Conservation (phyloP, 306 rosid species). For the Canavalia ensiformis region DNA sequence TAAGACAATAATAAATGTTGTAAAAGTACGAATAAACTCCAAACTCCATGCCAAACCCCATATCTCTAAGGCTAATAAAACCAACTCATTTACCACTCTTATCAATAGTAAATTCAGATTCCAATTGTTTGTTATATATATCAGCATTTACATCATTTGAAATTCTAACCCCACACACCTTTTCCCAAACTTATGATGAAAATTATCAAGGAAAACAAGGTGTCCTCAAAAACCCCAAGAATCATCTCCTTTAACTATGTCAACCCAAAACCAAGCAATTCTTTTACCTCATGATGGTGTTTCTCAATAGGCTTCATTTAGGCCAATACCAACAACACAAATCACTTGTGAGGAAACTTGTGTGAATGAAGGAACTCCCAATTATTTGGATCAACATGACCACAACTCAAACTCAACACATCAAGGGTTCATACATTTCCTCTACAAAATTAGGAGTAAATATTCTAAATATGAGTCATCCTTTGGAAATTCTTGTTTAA, state of each 20-base stretch:
- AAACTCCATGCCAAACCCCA: constrained; percentile 95
- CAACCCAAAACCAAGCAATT: constrained; percentile 48
- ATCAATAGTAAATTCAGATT: constrained; percentile 59
- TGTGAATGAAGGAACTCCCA: constrained; percentile 40
- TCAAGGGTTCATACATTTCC: constrained; percentile 41
- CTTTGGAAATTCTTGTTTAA: constrained; percentile 26
- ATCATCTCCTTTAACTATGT: constrained; percentile 46
- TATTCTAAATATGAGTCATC: constrained; percentile 40
- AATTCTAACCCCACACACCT: constrained; percentile 72
- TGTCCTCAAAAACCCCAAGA: constrained; percentile 61
- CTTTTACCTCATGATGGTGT: constrained; percentile 46
- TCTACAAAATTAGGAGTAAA: constrained; percentile 50
- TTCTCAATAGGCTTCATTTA: constrained; percentile 37
- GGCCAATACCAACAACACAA: constrained; percentile 40
- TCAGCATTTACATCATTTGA: constrained; percentile 78
- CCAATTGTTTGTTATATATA: constrained; percentile 68
- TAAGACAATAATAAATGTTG: constrained; percentile 47
- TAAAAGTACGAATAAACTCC: too few relatives aligned
- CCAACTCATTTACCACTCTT: constrained; percentile 69
- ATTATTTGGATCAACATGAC: constrained; percentile 35
- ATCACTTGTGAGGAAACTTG: constrained; percentile 39
- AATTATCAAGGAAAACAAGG: constrained; percentile 6
- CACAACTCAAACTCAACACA: constrained; percentile 44
- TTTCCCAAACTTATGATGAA: constrained; percentile 73
- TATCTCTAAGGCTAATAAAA: constrained; percentile 97